Percentiles rank a stretch among this genome's conserved stretches.
Conservation (phyloP, 495 filamentous ascomycete genomes). For the Penicillium alfredii region DNA sequence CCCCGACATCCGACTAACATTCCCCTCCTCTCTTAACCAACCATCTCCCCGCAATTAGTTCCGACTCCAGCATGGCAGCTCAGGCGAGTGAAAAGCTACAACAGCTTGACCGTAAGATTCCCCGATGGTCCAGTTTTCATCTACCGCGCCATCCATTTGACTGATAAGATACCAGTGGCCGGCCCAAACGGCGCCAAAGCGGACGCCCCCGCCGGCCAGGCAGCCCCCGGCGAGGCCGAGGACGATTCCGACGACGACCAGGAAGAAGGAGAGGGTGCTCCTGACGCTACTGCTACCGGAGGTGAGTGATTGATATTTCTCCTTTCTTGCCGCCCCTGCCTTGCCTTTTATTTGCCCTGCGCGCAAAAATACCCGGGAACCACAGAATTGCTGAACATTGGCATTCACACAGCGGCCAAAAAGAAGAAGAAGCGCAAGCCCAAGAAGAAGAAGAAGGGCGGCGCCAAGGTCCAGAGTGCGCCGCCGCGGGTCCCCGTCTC, state of each 20-base stretch:
- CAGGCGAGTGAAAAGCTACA: constrained; percentile 47
- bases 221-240: constrained; percentile 43
- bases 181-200: constrained; percentile 45
- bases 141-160: neutral
- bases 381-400: constrained; percentile 5
- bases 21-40: neutral
- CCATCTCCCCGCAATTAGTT: neutral
- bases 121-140: constrained; percentile 1
- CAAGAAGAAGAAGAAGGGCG: constrained; percentile 66
- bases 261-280: constrained; percentile 41
- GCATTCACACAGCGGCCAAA: constrained; percentile 45
- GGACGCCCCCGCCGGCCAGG: constrained; percentile 31
- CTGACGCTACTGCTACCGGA: constrained; percentile 38
- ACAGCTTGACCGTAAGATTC: constrained; percentile 44
- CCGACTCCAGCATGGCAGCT: constrained; percentile 44
- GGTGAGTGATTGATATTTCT: constrained; percentile 24
- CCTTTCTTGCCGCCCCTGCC: constrained; percentile 1
- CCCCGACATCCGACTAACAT: neutral
- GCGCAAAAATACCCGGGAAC: neutral
- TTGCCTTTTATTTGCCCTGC: neutral
- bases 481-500: constrained; percentile 73
- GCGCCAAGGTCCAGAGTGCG: constrained; percentile 64
- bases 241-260: constrained; percentile 65
- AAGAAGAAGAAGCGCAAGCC: constrained; percentile 78
- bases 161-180: constrained; percentile 36